These are phyloP conservation scores for Pyrenochaeta sp. DNA, from an alignment of 2,329 filamentous ascomycete species.

Conservation along the genomic window DNA sequence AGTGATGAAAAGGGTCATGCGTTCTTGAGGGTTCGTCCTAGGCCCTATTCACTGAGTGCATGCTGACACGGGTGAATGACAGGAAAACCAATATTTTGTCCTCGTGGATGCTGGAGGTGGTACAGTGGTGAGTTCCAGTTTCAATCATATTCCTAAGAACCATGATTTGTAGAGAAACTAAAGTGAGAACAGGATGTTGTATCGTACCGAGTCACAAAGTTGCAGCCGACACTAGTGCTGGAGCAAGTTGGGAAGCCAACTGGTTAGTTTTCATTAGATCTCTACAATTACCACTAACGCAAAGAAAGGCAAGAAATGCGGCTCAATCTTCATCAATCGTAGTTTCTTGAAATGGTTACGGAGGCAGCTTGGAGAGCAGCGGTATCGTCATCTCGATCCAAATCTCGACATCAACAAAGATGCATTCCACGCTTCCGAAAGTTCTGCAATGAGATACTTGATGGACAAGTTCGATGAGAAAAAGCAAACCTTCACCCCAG, in stretches of 20 bases:
- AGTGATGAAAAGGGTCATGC: slow-evolving; percentile 18
- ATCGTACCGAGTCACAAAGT: slow-evolving; percentile 21
- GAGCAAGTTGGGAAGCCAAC: slow-evolving; percentile 21
- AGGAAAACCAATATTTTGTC: slow-evolving; percentile 20
- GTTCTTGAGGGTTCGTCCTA: slow-evolving; percentile 11
- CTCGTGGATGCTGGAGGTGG: slow-evolving; percentile 28
- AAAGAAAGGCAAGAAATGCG: slow-evolving; percentile 24
- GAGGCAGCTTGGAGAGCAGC: slow-evolving; percentile 18
- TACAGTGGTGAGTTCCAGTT: slow-evolving; percentile 23
- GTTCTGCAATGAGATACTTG: slow-evolving; percentile 23
- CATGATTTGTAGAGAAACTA: too few species aligned
- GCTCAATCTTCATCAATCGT: slow-evolving; percentile 33
- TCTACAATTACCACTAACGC: background rate
- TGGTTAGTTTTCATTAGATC: slow-evolving; percentile 4
- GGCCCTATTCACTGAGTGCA: too few species aligned
- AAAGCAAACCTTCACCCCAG: slow-evolving; percentile 21
- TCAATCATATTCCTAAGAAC: too few species aligned
- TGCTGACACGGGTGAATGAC: too few species aligned
- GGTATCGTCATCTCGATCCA: slow-evolving; percentile 28
- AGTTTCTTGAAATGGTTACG: slow-evolving; percentile 35
- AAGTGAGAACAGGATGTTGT: slow-evolving; percentile 25
- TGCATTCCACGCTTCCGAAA: slow-evolving; percentile 24
- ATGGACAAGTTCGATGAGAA: slow-evolving; percentile 27
- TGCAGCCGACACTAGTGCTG: slow-evolving; percentile 20
- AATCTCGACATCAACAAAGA: slow-evolving; percentile 20